A percentile compares a stretch with the other conserved stretches of the same genome.
phyloP scores from a whole-genome alignment of 257 asterid genomes.

The Fraxinus pennsylvanica region DNA sequence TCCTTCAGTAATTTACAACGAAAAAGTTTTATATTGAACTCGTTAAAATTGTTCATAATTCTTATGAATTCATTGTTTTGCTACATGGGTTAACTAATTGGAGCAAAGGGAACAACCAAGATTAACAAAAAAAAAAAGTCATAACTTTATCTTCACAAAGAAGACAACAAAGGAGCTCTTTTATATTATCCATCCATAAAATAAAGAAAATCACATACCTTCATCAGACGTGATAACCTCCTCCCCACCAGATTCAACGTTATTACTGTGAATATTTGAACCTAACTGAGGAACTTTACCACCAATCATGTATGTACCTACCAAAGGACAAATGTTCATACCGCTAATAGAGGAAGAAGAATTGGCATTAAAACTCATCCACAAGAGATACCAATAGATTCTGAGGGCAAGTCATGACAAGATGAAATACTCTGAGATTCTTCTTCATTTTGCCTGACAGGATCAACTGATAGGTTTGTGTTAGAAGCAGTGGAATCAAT shows the following conservation, averaged over 20 bases:
- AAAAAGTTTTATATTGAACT: not conserved
- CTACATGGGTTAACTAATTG: not conserved
- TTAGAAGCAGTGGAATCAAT: slow-evolving; percentile 25
- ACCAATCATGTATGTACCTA: slow-evolving; percentile 24
- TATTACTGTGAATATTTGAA: slow-evolving; percentile 18
- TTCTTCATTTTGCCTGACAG: slow-evolving; percentile 31
- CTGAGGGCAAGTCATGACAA: slow-evolving; percentile 23
- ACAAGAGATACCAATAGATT: slow-evolving; percentile 33
- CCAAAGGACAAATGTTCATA: slow-evolving; percentile 10
- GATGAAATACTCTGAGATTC: slow-evolving; percentile 32
- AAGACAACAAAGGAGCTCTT: not conserved
- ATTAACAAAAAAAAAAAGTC: not conserved
- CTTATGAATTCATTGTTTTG: not conserved
- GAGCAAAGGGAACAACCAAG: not conserved
- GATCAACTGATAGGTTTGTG: slow-evolving; percentile 27
- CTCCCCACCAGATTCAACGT: slow-evolving; percentile 13
- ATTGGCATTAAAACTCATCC: not conserved
- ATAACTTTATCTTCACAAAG: not conserved
- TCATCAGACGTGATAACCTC: not conserved
- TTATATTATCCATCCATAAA: not conserved
- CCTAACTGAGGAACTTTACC: slow-evolving; percentile 14
- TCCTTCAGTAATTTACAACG: not conserved
- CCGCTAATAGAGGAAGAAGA: not conserved
- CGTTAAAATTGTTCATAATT: no score
- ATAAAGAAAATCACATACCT: slow-evolving; percentile 21